These are phyloP conservation scores for Dichotomocladium elegans DNA, from an alignment of 371 early-diverging fungal genomes.

Conservation along the genomic window DNA sequence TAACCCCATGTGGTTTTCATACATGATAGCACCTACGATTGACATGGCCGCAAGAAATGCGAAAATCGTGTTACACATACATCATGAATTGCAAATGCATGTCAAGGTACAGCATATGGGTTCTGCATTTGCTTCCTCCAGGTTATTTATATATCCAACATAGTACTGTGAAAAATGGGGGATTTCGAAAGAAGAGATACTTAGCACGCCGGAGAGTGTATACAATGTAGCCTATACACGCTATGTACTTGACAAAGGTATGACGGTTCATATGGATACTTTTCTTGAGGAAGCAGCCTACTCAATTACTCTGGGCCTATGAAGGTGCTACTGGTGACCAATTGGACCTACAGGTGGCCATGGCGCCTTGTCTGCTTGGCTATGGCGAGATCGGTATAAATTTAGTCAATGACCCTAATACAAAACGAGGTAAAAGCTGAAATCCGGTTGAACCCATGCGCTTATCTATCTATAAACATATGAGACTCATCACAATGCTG, in stretches of 20 bases:
- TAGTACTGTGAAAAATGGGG: conserved; percentile 74
- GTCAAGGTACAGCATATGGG: conserved; percentile 57
- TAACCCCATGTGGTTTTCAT: neutral
- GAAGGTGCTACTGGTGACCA: conserved; percentile 63
- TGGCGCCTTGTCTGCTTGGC: conserved; percentile 80
- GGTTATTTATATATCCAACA: neutral
- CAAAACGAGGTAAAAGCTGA: conserved; percentile 41
- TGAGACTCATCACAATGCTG: no score
- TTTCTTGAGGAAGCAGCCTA: no score
- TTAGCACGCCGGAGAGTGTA: conserved; percentile 64
- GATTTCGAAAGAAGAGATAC: conserved; percentile 60
- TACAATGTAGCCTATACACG: conserved; percentile 81
- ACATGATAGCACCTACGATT: conserved; percentile 25
- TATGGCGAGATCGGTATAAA: conserved; percentile 77
- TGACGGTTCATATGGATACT: neutral
- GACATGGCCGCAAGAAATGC: conserved; percentile 40
- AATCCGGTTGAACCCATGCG: no score
- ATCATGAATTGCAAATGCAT: conserved; percentile 65
- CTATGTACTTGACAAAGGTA: conserved; percentile 73
- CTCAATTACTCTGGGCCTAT: no score
- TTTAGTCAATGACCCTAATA: conserved; percentile 60
- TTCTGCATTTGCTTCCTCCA: no score
- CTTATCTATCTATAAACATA: no score
- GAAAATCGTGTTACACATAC: conserved; percentile 60
- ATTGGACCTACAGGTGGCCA: conserved; percentile 72